phyloP scores from a whole-genome alignment of 2,329 filamentous ascomycete species.

The Penicillium sp. region DNA sequence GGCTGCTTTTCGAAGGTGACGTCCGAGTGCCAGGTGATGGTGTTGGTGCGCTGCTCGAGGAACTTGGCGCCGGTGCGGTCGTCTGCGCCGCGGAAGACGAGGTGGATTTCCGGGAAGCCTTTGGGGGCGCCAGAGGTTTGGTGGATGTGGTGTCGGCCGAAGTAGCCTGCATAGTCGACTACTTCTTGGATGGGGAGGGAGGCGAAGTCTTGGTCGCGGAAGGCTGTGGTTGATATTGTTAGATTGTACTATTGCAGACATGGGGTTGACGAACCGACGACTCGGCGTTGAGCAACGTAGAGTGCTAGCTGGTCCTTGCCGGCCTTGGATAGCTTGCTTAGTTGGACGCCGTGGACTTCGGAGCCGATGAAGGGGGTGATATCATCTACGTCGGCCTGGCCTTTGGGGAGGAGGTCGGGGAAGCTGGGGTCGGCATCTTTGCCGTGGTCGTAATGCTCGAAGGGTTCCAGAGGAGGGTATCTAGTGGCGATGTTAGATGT shows the following conservation, averaged over 20 bases:
- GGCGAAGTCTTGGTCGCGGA: conserved; percentile 70
- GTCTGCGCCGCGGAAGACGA: conserved; percentile 68
- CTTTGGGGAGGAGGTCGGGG: conserved; percentile 59
- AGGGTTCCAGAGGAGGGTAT: conserved; percentile 61
- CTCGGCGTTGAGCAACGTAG: conserved; percentile 52
- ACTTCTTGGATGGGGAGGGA: conserved; percentile 66
- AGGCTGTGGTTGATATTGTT: conserved; percentile 41
- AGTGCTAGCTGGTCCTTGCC: conserved; percentile 71
- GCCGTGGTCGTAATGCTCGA: conserved; percentile 70
- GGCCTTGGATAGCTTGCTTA: conserved; percentile 62
- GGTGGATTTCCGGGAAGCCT: conserved; percentile 69
- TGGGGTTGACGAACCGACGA: conserved; percentile 52
- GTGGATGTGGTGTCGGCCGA: conserved; percentile 77
- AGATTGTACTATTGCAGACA: not conserved
- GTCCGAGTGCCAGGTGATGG: conserved; percentile 84
- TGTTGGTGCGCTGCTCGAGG: conserved; percentile 67
- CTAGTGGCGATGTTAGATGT: conserved; percentile 52
- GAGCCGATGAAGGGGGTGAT: conserved; percentile 70
- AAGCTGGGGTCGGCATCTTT: conserved; percentile 67
- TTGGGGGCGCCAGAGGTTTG: conserved; percentile 71
- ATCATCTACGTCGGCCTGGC: conserved; percentile 48
- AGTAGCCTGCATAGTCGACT: conserved; percentile 67
- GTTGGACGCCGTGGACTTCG: conserved; percentile 66
- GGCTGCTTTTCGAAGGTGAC: conserved; percentile 85
- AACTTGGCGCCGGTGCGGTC: conserved; percentile 59